phyloP scores from a whole-genome alignment of 2,329 filamentous ascomycete species.

The Phoma herbarum region DNA sequence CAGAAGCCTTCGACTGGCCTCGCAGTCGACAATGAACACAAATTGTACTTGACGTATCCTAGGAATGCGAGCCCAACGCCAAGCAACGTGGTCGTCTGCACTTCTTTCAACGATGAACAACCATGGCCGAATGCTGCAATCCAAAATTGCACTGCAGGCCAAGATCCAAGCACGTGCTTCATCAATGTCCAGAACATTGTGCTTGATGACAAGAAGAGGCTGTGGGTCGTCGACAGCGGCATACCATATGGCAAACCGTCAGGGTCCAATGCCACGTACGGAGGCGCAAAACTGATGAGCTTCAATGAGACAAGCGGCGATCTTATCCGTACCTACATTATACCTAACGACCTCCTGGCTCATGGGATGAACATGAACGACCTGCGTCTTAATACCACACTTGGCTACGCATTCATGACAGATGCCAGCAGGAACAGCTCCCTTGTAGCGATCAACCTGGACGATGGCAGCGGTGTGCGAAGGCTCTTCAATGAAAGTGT shows the following conservation, averaged over 20 bases:
- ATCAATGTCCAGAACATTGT: constrained; percentile 59
- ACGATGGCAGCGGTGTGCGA: constrained; percentile 46
- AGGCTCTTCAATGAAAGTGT: constrained; percentile 51
- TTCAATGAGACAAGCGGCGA: constrained; percentile 49
- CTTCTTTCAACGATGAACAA: constrained; percentile 50
- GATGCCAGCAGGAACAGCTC: constrained; percentile 52
- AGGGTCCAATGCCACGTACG: constrained; percentile 37
- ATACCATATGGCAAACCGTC: constrained; percentile 43
- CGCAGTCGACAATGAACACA: constrained; percentile 50
- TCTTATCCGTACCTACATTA: constrained; percentile 50
- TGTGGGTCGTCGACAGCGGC: constrained; percentile 56
- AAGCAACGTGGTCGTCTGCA: constrained; percentile 53
- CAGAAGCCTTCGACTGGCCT: constrained; percentile 51
- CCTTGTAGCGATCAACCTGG: constrained; percentile 52
- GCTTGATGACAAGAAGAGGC: constrained; percentile 49
- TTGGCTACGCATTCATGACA: constrained; percentile 55
- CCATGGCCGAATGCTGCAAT: constrained; percentile 54
- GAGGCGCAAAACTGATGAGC: constrained; percentile 55
- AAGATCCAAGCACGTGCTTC: constrained; percentile 55
- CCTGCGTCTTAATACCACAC: constrained; percentile 55
- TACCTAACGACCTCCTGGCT: constrained; percentile 48
- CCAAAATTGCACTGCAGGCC: constrained; percentile 52
- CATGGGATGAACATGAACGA: constrained; percentile 55
- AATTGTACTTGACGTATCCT: constrained; percentile 55
- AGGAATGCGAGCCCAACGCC: constrained; percentile 51